Conservation (phyloP, 78 protist genomes). For the Chrysochromulina tobinii region DNA sequence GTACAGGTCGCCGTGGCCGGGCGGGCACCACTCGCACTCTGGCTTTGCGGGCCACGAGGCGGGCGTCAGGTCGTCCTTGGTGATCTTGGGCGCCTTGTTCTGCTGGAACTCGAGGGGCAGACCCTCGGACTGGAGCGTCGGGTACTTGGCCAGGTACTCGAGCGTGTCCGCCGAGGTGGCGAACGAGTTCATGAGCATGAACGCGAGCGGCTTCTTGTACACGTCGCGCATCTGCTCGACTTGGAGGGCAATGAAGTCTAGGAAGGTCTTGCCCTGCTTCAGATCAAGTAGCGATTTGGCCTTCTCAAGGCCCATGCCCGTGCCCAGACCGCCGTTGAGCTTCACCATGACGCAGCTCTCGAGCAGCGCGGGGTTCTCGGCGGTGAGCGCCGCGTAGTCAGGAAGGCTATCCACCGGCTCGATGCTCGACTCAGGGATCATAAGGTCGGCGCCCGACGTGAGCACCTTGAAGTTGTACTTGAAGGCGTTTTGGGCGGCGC, state of each 20-base stretch:
- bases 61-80: neutral
- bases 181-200: conserved; percentile 97
- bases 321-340: conserved; percentile 96
- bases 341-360: conserved; percentile 78
- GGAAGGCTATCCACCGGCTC: neutral
- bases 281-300: conserved; percentile 92
- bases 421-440: neutral
- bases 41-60: neutral
- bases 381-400: neutral
- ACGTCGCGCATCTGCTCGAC: conserved; percentile 48
- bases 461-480: conserved; percentile 3
- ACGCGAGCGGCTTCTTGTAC: conserved; percentile 11
- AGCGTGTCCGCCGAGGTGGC: conserved; percentile 86
- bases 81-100: neutral
- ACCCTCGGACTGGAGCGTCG: neutral
- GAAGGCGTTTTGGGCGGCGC: neutral
- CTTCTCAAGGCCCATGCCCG: conserved; percentile 98
- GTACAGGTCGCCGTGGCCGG: conserved; percentile 91
- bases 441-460: neutral
- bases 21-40: conserved; percentile 88
- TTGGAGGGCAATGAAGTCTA: conserved; percentile 94
- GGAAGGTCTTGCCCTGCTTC: conserved; percentile 79
- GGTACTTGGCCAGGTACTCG: conserved; percentile 48
- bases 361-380: conserved; percentile 42
- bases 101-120: conserved; percentile 6